Evolutionary conservation across 73 alveolate species (phyloP), one percentile per base, ranked within the genome.

Genomic region (Paramecium sonneborni): DNA sequence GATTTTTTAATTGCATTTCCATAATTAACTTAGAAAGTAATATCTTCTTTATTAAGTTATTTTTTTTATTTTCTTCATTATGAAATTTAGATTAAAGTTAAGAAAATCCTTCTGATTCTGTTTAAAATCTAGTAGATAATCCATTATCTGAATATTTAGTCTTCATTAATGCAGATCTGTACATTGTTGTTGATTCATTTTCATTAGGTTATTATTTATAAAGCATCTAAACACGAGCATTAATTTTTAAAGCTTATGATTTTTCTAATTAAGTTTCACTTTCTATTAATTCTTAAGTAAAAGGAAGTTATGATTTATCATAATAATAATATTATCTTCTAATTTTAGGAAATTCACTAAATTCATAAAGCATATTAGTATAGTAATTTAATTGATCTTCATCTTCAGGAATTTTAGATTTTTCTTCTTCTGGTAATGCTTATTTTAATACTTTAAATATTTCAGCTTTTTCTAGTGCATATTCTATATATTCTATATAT

Each of bases 191-290:
- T 26, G 84, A 62, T 62, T 62, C 84, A 32, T 32, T 62, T 30
- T 62, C 84, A 30, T 12, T 62, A 23, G 20, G 24, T 32, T 30
- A 30, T 26, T 1, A 62, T 62, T 62, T 62, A 62, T 62, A 32
- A 12, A 26, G 4, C 44, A 26, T 32, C 48, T 62, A 24, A 62
- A 12, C 44, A 62, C 44, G 20, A 0, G 52, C 44, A 14, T 62
- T 62, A 26, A 46, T 62, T 62, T 30, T 62, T 1, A 26, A 6
- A 1, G 84, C 39, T 8, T 28, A 14, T 62, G 44, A 62, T 62
- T 62, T 62, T 8, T 62, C 84, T 62, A 62, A 62, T 62, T 62
- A 62, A 7, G 84, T 62, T 11, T 62, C 84, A 26, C 84, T 62
- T 9, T 62, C 84, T 26, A 12, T 26, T 26, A 30, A 14, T 32